Conservation (phyloP, 441 rosid species). For the Erysimum cheiri region DNA sequence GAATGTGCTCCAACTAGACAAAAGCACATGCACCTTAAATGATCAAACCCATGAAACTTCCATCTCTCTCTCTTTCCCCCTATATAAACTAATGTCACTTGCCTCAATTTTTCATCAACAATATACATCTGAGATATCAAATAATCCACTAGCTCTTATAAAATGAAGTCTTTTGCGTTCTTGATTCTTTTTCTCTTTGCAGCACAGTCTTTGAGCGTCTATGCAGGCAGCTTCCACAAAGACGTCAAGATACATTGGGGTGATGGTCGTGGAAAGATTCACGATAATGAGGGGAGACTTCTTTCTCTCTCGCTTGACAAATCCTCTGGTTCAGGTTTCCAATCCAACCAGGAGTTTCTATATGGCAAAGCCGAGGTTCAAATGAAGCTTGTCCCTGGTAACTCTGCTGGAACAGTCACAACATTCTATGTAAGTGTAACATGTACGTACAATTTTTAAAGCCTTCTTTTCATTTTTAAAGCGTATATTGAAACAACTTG, state of each 20-base stretch:
- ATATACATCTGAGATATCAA: conserved; percentile 33
- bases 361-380: conserved; percentile 55
- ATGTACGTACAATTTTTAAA: not conserved
- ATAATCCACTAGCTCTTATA: not conserved
- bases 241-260: conserved; percentile 59
- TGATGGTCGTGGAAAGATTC: conserved; percentile 50
- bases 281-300: conserved; percentile 39
- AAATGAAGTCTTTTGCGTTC: conserved; percentile 35
- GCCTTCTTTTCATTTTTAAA: not conserved
- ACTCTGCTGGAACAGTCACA: conserved; percentile 65
- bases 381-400: conserved; percentile 58
- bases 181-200: conserved; percentile 39
- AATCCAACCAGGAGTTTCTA: conserved; percentile 48
- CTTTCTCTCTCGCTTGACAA: conserved; percentile 54
- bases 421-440: conserved; percentile 58
- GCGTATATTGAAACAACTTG: not conserved
- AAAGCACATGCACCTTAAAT: conserved; percentile 35
- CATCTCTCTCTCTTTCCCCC: conserved; percentile 23
- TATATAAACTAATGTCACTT: conserved; percentile 35
- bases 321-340: conserved; percentile 58
- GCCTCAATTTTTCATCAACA: conserved; percentile 34
- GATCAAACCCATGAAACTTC: conserved; percentile 35
- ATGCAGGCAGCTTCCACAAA: conserved; percentile 42
- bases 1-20: conserved; percentile 33
- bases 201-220: conserved; percentile 10